A percentile compares a stretch with the other conserved stretches of the same genome.
These are phyloP conservation scores for Mallotus japonicus DNA, from an alignment of 441 rosid species.

Conservation along the genomic window DNA sequence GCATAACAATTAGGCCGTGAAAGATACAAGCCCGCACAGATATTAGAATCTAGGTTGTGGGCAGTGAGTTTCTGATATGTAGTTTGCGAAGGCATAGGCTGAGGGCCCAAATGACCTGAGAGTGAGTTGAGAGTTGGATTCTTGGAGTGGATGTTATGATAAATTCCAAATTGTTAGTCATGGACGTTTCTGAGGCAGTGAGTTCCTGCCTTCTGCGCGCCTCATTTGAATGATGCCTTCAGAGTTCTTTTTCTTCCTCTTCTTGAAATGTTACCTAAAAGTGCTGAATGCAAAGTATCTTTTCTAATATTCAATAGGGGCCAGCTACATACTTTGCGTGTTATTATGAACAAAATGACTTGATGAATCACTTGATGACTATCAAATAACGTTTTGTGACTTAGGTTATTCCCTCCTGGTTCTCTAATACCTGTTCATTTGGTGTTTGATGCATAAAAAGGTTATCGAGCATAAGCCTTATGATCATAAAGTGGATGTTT, in stretches of 20 bases:
- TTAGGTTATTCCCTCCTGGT: conserved; percentile 15
- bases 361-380: conserved; percentile 2
- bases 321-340: neutral
- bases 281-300: neutral
- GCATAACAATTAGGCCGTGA: too few species aligned
- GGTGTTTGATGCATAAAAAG: conserved; percentile 39
- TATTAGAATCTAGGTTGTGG: too few species aligned
- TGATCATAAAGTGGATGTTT: conserved; percentile 66
- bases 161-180: neutral
- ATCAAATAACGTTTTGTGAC: conserved; percentile 12
- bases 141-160: too few species aligned
- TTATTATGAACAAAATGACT: neutral
- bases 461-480: conserved; percentile 70
- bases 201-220: neutral
- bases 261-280: neutral
- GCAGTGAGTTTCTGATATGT: too few species aligned
- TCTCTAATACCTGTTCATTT: conserved; percentile 28
- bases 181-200: neutral
- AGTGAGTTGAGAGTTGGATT: neutral
- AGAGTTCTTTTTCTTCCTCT: neutral
- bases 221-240: neutral
- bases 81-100: neutral
- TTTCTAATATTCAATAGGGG: neutral
- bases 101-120: neutral
- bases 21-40: too few species aligned